Evolutionary conservation across 202 grass and related monocot genomes (phyloP).

Genomic region (Dendrocalamus latiflorus): DNA sequence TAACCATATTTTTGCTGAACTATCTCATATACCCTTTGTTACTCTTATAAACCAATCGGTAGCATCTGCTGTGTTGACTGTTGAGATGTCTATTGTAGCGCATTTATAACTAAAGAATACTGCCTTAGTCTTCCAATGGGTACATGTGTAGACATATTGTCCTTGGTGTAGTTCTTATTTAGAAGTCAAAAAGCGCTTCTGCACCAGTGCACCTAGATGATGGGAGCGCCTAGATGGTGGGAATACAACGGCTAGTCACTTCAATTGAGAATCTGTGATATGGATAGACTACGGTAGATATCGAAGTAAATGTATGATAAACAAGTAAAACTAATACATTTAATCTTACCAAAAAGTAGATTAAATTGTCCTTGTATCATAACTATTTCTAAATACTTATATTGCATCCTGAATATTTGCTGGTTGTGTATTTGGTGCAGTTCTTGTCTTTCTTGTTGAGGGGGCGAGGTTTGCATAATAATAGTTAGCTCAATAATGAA

Average conservation of each 20-base stretch:
- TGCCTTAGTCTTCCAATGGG: neutral
- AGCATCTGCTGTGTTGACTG: constrained; percentile 3
- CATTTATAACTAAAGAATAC: neutral
- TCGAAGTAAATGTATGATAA: neutral
- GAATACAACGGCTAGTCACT: neutral
- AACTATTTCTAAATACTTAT: neutral
- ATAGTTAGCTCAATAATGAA: neutral
- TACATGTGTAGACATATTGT: neutral
- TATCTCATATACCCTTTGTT: neutral
- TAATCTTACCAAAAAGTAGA: neutral
- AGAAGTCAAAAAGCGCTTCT: neutral
- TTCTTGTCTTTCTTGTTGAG: too few relatives aligned
- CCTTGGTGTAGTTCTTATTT: neutral
- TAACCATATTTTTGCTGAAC: neutral
- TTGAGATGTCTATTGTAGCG: neutral
- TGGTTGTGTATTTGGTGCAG: too few relatives aligned
- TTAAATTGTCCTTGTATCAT: neutral
- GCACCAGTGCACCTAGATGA: too few relatives aligned
- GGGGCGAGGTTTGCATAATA: too few relatives aligned
- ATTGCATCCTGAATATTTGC: too few relatives aligned
- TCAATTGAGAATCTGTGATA: neutral
- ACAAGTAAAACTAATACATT: neutral
- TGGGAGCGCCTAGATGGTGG: neutral
- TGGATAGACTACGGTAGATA: neutral
- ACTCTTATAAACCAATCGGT: neutral